Percentiles rank a stretch among this genome's conserved stretches.
Conservation (phyloP, 805 yeast genomes). For the Candida hispaniensis region DNA sequence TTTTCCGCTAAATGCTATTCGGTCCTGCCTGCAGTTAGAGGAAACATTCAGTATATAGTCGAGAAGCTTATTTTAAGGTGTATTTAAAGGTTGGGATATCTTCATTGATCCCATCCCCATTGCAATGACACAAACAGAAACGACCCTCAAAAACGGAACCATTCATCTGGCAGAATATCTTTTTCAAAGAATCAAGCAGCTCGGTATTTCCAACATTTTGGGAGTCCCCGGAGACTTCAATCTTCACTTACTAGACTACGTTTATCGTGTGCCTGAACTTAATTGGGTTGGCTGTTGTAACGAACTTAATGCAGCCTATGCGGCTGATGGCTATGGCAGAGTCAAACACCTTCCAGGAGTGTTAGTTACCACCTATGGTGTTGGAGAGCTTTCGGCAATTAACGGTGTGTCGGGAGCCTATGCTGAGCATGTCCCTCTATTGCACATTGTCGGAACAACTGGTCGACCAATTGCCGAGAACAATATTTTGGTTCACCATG, state of each 20-base stretch:
- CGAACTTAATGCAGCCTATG: slow-evolving; percentile 81
- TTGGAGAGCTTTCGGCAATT: slow-evolving; percentile 77
- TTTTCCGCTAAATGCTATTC: slow-evolving; percentile 16
- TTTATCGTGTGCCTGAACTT: slow-evolving; percentile 34
- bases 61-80: slow-evolving; percentile 2
- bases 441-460: slow-evolving; percentile 80
- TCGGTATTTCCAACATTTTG: slow-evolving; percentile 30
- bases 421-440: slow-evolving; percentile 68
- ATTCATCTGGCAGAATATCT: slow-evolving; percentile 26
- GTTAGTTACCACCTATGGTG: slow-evolving; percentile 69
- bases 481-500: slow-evolving; percentile 32
- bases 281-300: slow-evolving; percentile 80
- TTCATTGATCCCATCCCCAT: background rate
- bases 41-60: slow-evolving; percentile 6
- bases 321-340: slow-evolving; percentile 84
- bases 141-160: slow-evolving; percentile 9
- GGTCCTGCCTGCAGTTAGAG: slow-evolving; percentile 17
- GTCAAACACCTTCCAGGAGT: slow-evolving; percentile 54
- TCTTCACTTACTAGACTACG: slow-evolving; percentile 32
- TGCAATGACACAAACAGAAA: slow-evolving; percentile 1
- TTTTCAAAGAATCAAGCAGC: slow-evolving; percentile 28
- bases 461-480: slow-evolving; percentile 32
- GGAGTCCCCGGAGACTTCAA: slow-evolving; percentile 41
- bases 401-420: slow-evolving; percentile 76
- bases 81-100: background rate